Conservation (phyloP, 768 basidiomycete species). For the Boletus sp. region DNA sequence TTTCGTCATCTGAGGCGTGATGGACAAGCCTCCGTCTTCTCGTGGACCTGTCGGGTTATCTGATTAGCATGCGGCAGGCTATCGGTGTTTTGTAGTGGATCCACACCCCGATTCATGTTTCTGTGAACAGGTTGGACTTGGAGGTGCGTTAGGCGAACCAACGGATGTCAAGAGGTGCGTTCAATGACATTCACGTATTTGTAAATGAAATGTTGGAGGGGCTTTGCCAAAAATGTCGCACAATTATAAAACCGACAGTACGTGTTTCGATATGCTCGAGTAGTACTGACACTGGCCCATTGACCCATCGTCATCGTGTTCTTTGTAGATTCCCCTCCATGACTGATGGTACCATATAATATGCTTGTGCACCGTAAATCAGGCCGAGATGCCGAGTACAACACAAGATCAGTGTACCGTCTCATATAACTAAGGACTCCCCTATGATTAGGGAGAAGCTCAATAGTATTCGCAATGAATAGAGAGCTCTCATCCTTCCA, state of each 20-base stretch:
- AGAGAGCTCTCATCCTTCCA: no score
- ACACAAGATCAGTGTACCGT: no score
- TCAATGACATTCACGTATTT: not conserved
- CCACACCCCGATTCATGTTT: constrained; percentile 15
- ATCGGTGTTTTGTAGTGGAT: not conserved
- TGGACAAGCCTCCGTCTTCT: constrained; percentile 21
- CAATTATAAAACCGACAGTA: not conserved
- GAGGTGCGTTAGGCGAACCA: not conserved
- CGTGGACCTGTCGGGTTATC: constrained; percentile 5
- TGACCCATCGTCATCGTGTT: not conserved
- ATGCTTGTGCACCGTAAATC: no score
- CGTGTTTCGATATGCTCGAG: no score
- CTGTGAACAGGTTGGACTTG: not conserved
- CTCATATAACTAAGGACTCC: no score
- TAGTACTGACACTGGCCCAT: not conserved
- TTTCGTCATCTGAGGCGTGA: constrained; percentile 25
- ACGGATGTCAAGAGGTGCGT: not conserved
- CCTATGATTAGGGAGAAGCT: no score
- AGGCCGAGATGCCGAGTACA: no score
- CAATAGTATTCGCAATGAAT: no score
- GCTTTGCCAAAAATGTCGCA: not conserved
- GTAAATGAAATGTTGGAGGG: not conserved
- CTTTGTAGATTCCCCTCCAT: not conserved
- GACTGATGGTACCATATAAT: not conserved
- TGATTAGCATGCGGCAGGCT: not conserved